Base-by-base conservation (phyloP, 208 protist genomes). In the Acanthamoeba sp. region DNA sequence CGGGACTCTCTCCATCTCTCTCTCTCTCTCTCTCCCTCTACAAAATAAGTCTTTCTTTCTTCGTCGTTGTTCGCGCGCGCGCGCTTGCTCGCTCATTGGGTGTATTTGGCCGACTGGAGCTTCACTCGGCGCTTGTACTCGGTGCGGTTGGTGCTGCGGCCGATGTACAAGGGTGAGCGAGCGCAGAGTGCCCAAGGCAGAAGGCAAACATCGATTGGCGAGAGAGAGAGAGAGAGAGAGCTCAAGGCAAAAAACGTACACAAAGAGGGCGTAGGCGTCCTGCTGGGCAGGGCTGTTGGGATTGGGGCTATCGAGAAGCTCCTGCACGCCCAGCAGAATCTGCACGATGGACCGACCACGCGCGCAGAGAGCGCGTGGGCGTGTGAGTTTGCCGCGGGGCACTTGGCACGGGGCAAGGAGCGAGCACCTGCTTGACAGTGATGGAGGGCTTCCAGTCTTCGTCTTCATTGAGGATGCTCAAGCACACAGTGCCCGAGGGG, bases 361-460 rank as follows among this genome's bases (percentile, higher is more conserved):
- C 71, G 91, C 40, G 29, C 27, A 73, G 6, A 52, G 45, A 16
- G 18, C 10, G 45, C 45, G 10, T 52, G 45, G 6, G 2, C 2
- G 45, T 52, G 45, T 52, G n/a, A n/a, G n/a, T n/a, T n/a, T n/a
- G n/a, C n/a, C n/a, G n/a, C n/a, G n/a, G n/a, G n/a, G n/a, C n/a
- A n/a, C n/a, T 52, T 9, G 10, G 45, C 45, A 91, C 9, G 32
- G 27, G 22, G 57, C 48, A 12, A 52, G 27, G n/a, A 85, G 14
- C 2, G 71, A 10, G 32, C 34, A 96, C 97, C 96, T 99, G 98
- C 96, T 99, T 99, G 36, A 99, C 97, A 2, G 98, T 99, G 38
- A 99, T 98, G 45, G 98, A 98, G 32, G 99, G 99, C 93, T 99
- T 98, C 99, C 99, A 99, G 94, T 99, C 99, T 95, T 99, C 99